Base-by-base conservation (phyloP, 2,329 filamentous ascomycete genomes). In the Penicillium sp. region DNA sequence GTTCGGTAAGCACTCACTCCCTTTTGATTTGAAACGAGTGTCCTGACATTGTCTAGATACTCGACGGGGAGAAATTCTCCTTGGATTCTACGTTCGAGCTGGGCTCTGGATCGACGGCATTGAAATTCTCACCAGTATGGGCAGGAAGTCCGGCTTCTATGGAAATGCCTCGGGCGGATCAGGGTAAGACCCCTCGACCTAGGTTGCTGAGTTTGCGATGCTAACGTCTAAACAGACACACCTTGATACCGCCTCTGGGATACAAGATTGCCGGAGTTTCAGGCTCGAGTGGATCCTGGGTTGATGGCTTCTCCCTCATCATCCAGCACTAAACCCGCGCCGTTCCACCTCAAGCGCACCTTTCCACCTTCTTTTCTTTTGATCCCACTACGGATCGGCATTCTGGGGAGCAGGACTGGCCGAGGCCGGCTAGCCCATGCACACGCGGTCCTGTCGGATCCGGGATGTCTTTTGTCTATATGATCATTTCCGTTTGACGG, bases 261-360 rank as follows among this genome's bases (percentile, higher is more conserved):
- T 96, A 94, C 74, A 89, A 81, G 59, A 87, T 97, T 66, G 92
- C 89, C 55, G 94, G 94, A 53, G 81, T 97, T 57, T 88, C 89
- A 10, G 94, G 94, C 50, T 89, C 88, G 46, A 89, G 85, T 65
- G 90, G 81, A 33, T 69, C 81, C 44, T 95, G 90, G 90, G 76
- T 96, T 20, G 90, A 96, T 69, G 88, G 89, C 4, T 90, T 96
- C 69, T 87, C 89, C 8, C 78, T 96, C 50, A 85, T 97, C 63
- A 88, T 91, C 63, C 84, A 84, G 43, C 80, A 85, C 62, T 90
- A 72, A 82, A 14, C 18, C 24, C 9, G n/a, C 10, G 28, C 31
- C 22, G 16, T 25, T 10, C 20, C 16, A 44, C 45, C 5, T 27
- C 28, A 38, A 22, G 24, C 20, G 24, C 11, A 24, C 8, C 9